Evolutionary conservation across 345 rosid species (phyloP).

Genomic region (Toxicodendron radicans): DNA sequence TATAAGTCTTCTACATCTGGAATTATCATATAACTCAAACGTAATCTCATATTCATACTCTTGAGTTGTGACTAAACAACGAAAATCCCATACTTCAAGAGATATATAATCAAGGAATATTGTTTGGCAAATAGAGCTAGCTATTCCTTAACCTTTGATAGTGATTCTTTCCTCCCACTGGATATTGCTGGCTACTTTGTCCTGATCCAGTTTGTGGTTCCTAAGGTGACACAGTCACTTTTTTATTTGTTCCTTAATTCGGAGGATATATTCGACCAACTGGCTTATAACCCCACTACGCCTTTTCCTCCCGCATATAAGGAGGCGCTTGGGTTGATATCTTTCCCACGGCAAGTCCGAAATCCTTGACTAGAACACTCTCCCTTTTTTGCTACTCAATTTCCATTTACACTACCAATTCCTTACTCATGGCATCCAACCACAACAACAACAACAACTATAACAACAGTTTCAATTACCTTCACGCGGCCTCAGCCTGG

Average conservation of each 20-base stretch:
- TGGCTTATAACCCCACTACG: conserved; percentile 57
- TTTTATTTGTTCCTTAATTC: conserved; percentile 24
- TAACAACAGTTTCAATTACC: too few species aligned
- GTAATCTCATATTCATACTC: too few species aligned
- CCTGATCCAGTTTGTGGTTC: conserved; percentile 50
- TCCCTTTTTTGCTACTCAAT: not conserved
- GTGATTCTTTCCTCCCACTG: conserved; percentile 36
- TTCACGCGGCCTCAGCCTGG: conserved; percentile 44
- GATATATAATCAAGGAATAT: conserved; percentile 32
- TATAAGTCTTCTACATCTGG: not conserved
- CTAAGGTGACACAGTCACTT: conserved; percentile 49
- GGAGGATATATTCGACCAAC: conserved; percentile 61
- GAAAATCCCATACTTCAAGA: conserved; percentile 25
- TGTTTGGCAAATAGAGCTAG: conserved; percentile 13
- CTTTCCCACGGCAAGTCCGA: conserved; percentile 6
- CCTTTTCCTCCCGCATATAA: conserved; percentile 56
- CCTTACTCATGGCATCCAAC: conserved; percentile 54
- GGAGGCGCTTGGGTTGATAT: conserved; percentile 28
- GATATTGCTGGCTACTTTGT: conserved; percentile 16
- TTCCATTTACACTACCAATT: not conserved
- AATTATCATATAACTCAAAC: not conserved
- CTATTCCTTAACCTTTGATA: conserved; percentile 30
- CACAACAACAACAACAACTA: too few species aligned
- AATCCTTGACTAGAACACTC: conserved; percentile 11
- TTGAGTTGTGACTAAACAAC: not conserved